Conservation (phyloP, 2,329 filamentous ascomycete species). For the Colletotrichum gloeosporioides region DNA sequence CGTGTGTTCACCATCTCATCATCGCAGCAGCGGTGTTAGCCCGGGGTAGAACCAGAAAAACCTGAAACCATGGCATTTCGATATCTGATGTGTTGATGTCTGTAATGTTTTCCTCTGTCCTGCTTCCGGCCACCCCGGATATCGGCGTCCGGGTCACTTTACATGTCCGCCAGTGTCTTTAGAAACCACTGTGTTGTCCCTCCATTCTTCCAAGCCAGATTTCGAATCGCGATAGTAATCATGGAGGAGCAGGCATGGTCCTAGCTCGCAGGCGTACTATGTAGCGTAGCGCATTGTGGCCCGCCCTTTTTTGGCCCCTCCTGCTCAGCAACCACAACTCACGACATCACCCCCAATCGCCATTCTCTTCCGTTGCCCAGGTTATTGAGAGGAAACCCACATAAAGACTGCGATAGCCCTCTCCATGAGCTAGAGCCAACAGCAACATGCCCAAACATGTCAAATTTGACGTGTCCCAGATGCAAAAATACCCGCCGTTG, state of each 20-base stretch:
- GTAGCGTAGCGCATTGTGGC: neutral
- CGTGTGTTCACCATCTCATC: constrained; percentile 7
- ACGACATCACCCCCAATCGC: neutral
- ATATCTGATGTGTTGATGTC: neutral
- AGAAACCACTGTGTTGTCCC: neutral
- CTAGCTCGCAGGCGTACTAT: constrained; percentile 2
- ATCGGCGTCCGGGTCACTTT: neutral
- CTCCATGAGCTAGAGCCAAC: neutral
- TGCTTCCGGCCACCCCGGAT: neutral
- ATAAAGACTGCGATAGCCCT: neutral
- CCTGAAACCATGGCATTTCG: constrained; percentile 14
- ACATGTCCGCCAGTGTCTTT: neutral
- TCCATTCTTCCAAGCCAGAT: neutral
- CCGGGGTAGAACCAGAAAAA: neutral
- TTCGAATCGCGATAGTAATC: neutral
- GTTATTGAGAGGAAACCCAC: neutral
- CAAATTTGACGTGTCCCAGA: neutral
- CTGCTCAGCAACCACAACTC: neutral
- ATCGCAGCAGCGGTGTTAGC: neutral
- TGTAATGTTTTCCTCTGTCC: neutral
- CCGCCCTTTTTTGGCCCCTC: neutral
- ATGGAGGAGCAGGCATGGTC: neutral
- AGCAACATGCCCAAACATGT: neutral
- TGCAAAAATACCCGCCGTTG: neutral
- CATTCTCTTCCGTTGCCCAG: neutral